These are phyloP conservation scores for Fusarium solani-melongenae DNA, from an alignment of 2,329 filamentous ascomycete genomes.

Conservation along the genomic window DNA sequence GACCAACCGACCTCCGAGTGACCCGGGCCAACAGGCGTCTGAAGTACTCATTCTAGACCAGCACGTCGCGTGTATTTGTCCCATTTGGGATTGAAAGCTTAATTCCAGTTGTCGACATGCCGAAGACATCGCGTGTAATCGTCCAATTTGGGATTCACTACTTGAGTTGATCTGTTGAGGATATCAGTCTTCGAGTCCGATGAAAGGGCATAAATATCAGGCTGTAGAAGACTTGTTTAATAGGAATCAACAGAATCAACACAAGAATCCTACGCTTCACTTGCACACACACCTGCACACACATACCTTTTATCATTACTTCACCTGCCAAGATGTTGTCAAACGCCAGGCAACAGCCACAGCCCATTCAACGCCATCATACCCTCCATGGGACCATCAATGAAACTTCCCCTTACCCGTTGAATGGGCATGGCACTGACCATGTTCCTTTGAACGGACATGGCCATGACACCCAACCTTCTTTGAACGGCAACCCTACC, in stretches of 20 bases:
- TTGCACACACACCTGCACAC: background rate
- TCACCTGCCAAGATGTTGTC: background rate
- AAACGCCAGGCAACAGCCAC: background rate
- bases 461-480: background rate
- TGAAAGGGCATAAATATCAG: background rate
- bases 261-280: background rate
- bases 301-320: background rate
- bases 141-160: background rate
- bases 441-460: background rate
- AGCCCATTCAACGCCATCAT: background rate
- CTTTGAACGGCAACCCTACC: background rate
- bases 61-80: background rate
- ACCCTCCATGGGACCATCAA: background rate
- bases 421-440: background rate
- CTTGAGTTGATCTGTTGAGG: background rate
- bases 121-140: background rate
- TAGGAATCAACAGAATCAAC: background rate
- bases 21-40: background rate
- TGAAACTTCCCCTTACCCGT: background rate
- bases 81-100: background rate
- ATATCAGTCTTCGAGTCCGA: background rate
- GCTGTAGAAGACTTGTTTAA: background rate
- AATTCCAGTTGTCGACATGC: background rate
- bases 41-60: background rate
- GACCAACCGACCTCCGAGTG: background rate